Base-by-base conservation (phyloP, 2,329 filamentous ascomycete species). In the Sordariomycetes sp. region DNA sequence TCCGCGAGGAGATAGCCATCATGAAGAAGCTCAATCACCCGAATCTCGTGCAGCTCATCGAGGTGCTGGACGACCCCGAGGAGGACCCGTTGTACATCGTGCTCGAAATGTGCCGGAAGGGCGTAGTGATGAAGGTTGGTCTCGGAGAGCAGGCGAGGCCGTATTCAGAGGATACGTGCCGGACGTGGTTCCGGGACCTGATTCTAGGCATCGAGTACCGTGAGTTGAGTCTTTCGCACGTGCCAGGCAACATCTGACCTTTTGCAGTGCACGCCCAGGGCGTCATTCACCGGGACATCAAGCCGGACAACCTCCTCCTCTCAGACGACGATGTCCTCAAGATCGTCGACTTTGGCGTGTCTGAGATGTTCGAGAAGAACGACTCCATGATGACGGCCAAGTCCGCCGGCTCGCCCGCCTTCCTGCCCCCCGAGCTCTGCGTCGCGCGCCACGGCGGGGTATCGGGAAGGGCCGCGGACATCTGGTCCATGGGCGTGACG, bases 11-110 rank as follows among this genome's bases (percentile, higher is more conserved):
- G 70, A 94, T 97, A 65, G 94, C 94, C 59, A 95, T 97, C 67
- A 97, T 99, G 91, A 99, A 97, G 76, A 97, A 97, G 72, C 79
- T 97, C 53, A 85, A 96, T 66, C 94, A 99, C 66, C 86, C 85
- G 32, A 99, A 97, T 66, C 76, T 99, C n/a, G 92, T 97, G 15
- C 85, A 87, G 52, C 74, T 99, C 55, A 89, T 95, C 62, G 94
- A 99, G 71, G 94, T 99, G 2, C 76, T 99, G 55, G 94, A 97
- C 68, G 94, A 97, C 66, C 92, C 94, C 0, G 86, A 92, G 53
- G 90, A 96, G 67, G 94, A 99, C 69, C 96, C 91, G 2, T 74
- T 99, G 13, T 99, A 96, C 72, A 97, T 99, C 89, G 94, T 99
- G 24, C 80, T 99, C 69, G 94, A 99, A 69, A 95, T 96, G 89